Conservation (phyloP, 768 basidiomycete species). For the Lactarius psammicola region DNA sequence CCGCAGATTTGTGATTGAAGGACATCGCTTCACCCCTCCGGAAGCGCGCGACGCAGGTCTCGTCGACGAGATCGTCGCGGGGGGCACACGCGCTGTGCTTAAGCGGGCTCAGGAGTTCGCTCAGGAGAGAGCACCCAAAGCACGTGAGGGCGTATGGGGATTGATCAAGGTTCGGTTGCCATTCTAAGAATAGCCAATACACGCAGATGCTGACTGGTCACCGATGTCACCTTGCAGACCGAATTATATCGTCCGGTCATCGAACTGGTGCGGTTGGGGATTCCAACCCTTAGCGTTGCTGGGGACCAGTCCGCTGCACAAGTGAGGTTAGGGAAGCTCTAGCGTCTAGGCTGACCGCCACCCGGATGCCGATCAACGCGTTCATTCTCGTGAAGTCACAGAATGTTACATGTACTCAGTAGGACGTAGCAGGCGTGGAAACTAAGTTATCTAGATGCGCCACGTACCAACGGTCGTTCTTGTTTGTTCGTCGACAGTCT, state of each 20-base stretch:
- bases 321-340: constrained; percentile 39
- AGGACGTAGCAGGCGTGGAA: background rate
- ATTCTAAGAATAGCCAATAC: background rate
- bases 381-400: background rate
- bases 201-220: constrained; percentile 4
- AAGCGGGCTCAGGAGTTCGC: constrained; percentile 65
- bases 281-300: constrained; percentile 37
- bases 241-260: constrained; percentile 58
- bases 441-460: background rate
- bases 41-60: constrained; percentile 68
- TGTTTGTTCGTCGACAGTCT: background rate
- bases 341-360: background rate
- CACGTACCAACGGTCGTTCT: background rate
- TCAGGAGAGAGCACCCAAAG: constrained; percentile 48
- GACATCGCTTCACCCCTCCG: constrained; percentile 68
- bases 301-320: constrained; percentile 53
- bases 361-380: background rate
- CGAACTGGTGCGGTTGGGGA: constrained; percentile 39
- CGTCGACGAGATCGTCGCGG: constrained; percentile 66
- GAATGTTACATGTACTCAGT: background rate
- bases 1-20: constrained; percentile 77
- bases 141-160: constrained; percentile 66
- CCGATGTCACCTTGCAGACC: constrained; percentile 37
- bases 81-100: constrained; percentile 57
- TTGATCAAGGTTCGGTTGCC: constrained; percentile 55